Conservation (phyloP, 2,329 filamentous ascomycete species). For the Ramularia collo-cygni region DNA sequence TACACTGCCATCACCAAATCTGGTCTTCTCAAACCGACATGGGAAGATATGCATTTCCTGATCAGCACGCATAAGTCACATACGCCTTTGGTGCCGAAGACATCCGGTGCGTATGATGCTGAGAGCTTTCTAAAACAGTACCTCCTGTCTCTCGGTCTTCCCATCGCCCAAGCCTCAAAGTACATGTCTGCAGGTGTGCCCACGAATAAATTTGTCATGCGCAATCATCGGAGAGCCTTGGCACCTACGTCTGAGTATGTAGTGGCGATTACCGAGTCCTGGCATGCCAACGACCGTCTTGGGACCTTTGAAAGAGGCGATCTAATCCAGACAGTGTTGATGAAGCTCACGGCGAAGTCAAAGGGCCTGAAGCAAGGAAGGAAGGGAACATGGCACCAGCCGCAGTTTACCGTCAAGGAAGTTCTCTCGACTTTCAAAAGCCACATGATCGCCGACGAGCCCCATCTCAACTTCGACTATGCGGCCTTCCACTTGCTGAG, state of each 20-base stretch:
- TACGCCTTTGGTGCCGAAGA: neutral
- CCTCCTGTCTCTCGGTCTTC: neutral
- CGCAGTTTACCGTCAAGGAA: slow-evolving; percentile 4
- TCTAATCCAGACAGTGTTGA: slow-evolving; percentile 3
- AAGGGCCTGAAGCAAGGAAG: slow-evolving; percentile 2
- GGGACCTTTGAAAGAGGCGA: slow-evolving; percentile 6
- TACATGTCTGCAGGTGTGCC: slow-evolving; percentile 1
- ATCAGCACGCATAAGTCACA: neutral
- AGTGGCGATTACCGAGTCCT: neutral
- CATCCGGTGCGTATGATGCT: neutral
- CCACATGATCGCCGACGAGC: slow-evolving; percentile 8
- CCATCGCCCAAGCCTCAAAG: neutral
- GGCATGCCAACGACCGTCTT: slow-evolving; percentile 3
- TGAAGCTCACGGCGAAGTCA: neutral
- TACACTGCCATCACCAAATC: slow-evolving; percentile 1
- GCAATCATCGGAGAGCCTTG: neutral
- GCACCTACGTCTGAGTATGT: slow-evolving; percentile 3
- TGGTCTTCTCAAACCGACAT: neutral
- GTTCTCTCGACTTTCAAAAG: slow-evolving; percentile 9
- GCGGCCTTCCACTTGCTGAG: slow-evolving; percentile 5
- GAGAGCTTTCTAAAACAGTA: neutral
- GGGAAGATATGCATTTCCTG: slow-evolving; percentile 1
- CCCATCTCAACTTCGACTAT: slow-evolving; percentile 14
- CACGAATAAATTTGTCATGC: slow-evolving; percentile 2
- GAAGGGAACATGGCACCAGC: neutral